phyloP scores from a whole-genome alignment of 768 basidiomycete species.

The Leccinum uliginosum region DNA sequence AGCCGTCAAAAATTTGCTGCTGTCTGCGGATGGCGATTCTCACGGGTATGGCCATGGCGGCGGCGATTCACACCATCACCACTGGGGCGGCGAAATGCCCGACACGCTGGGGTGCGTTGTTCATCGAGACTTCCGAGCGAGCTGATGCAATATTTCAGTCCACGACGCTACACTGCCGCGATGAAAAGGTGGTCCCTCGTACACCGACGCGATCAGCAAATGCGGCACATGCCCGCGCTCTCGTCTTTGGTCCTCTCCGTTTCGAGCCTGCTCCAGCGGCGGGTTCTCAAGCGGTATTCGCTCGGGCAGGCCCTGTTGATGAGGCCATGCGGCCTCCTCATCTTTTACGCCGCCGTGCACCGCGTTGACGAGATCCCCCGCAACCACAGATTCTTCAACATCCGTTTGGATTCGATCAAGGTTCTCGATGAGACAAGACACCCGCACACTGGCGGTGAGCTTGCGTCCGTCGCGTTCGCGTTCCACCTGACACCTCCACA shows the following conservation, averaged over 20 bases:
- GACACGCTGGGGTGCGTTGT: slow-evolving; percentile 38
- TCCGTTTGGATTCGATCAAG: slow-evolving; percentile 89
- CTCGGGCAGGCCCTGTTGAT: slow-evolving; percentile 46
- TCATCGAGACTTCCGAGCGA: background rate
- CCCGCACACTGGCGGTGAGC: slow-evolving; percentile 94
- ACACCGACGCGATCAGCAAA: slow-evolving; percentile 6
- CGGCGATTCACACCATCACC: slow-evolving; percentile 53
- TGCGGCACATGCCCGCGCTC: slow-evolving; percentile 32
- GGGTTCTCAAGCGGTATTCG: slow-evolving; percentile 48
- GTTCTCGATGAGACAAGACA: slow-evolving; percentile 90
- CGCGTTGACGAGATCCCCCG: slow-evolving; percentile 2
- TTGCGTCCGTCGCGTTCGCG: background rate
- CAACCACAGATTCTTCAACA: slow-evolving; percentile 81
- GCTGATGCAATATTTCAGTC: background rate
- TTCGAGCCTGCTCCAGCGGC: slow-evolving; percentile 37
- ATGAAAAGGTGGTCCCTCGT: slow-evolving; percentile 9
- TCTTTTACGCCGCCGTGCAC: slow-evolving; percentile 45
- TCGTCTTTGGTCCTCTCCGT: slow-evolving; percentile 42
- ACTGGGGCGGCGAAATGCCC: slow-evolving; percentile 56
- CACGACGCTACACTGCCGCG: background rate
- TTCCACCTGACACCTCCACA: slow-evolving; percentile 27
- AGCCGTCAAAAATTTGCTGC: slow-evolving; percentile 85
- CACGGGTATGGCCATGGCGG: slow-evolving; percentile 58
- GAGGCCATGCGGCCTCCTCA: slow-evolving; percentile 41
- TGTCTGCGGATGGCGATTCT: slow-evolving; percentile 79